Conservation (phyloP, 257 asterid species). For the Solanum commersonii region DNA sequence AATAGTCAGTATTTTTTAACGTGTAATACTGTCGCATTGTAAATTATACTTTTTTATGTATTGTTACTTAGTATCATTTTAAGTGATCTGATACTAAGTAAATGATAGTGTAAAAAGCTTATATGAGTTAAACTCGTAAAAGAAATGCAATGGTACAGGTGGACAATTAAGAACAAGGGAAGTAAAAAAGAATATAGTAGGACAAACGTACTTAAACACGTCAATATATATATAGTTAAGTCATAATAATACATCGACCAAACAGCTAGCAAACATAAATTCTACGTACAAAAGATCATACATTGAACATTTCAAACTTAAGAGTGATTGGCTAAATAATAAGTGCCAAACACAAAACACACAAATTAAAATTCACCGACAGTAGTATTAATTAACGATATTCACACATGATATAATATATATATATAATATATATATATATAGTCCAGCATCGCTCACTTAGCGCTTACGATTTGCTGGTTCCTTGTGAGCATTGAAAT, state of each 20-base stretch:
- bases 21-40: not conserved
- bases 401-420: not conserved
- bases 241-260: not conserved
- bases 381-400: not conserved
- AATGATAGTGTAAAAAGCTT: not conserved
- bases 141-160: not conserved
- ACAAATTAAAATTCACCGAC: not conserved
- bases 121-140: not conserved
- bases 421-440: not conserved
- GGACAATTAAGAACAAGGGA: no score
- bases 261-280: not conserved
- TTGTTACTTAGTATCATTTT: not conserved
- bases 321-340: not conserved
- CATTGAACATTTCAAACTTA: not conserved
- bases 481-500: slow-evolving; percentile 53
- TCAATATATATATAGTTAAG: not conserved
- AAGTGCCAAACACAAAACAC: not conserved
- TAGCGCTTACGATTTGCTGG: slow-evolving; percentile 29
- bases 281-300: not conserved
- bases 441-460: not conserved
- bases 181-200: not conserved
- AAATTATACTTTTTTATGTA: not conserved
- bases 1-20: not conserved
- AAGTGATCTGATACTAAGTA: not conserved
- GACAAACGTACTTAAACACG: not conserved